Conservation (phyloP, 2,329 filamentous ascomycete genomes). For the Scortechinia acanthostroma region DNA sequence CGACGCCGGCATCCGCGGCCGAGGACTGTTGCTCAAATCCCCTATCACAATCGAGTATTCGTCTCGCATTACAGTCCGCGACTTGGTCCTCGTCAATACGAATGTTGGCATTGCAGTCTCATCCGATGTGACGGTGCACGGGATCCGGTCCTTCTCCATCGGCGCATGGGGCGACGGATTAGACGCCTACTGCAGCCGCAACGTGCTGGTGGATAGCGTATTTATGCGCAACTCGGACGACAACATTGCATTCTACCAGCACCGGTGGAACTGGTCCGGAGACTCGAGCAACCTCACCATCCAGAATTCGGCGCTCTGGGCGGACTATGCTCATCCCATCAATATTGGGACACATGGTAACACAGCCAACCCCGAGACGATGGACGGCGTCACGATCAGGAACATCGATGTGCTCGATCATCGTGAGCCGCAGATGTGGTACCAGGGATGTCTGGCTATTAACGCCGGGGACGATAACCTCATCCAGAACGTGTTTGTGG, state of each 20-base stretch:
- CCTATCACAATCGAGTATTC: no score
- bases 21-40: no score
- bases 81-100: slow-evolving; percentile 9
- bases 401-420: slow-evolving; percentile 27
- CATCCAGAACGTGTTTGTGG: slow-evolving; percentile 14
- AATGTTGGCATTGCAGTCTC: slow-evolving; percentile 10
- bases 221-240: slow-evolving; percentile 27
- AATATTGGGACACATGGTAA: slow-evolving; percentile 26
- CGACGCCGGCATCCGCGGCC: no score
- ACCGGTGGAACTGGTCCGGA: slow-evolving; percentile 19
- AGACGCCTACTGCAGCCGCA: slow-evolving; percentile 13
- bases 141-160: slow-evolving; percentile 10
- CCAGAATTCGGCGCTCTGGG: slow-evolving; percentile 15
- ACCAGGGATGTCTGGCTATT: slow-evolving; percentile 23
- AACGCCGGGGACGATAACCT: slow-evolving; percentile 21
- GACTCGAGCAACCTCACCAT: slow-evolving; percentile 21
- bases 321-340: slow-evolving; percentile 22
- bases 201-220: slow-evolving; percentile 16
- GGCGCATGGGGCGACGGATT: slow-evolving; percentile 13
- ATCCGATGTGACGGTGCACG: slow-evolving; percentile 9
- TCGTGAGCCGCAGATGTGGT: slow-evolving; percentile 19
- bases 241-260: slow-evolving; percentile 20
- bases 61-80: no score
- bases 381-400: slow-evolving; percentile 15
- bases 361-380: slow-evolving; percentile 17